Evolutionary conservation across 2,329 filamentous ascomycete species (phyloP).

Genomic region (Fonsecaea monophora): DNA sequence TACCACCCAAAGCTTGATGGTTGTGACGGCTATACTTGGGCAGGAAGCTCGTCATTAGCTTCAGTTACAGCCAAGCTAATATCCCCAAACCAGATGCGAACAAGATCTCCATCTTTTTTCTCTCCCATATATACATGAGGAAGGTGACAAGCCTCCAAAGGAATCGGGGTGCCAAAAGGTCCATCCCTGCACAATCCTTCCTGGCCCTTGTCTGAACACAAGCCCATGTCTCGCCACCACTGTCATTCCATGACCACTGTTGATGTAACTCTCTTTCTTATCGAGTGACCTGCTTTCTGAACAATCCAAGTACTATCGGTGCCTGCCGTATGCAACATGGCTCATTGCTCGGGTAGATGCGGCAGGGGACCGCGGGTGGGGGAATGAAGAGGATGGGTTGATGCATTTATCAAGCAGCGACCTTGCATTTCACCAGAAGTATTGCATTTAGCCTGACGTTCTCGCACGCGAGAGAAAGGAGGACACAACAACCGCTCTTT

Average conservation of each 20-base stretch:
- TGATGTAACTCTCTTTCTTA: slow-evolving; percentile 12
- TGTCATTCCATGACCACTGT: background rate
- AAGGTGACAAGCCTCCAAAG: background rate
- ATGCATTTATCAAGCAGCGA: background rate
- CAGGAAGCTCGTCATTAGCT: slow-evolving; percentile 4
- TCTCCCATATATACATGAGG: background rate
- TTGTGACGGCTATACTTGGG: slow-evolving; percentile 6
- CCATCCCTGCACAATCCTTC: background rate
- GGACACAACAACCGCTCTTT: background rate
- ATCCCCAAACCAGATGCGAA: slow-evolving; percentile 6
- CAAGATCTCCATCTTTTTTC: background rate
- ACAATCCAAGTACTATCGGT: background rate
- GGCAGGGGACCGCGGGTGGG: background rate
- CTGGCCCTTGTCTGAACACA: background rate
- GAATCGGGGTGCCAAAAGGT: slow-evolving; percentile 2
- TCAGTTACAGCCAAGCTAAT: slow-evolving; percentile 2
- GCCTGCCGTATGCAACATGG: slow-evolving; percentile 12
- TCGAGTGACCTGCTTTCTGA: background rate
- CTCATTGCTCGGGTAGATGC: slow-evolving; percentile 11
- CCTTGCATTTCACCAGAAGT: background rate
- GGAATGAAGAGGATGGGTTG: background rate
- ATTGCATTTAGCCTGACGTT: background rate
- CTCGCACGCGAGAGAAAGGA: background rate
- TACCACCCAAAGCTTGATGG: slow-evolving; percentile 11
- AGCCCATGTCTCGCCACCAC: background rate